Percentiles rank a stretch among this genome's conserved stretches.
Conservation (phyloP, 495 filamentous ascomycete species). For the Cercophora newfieldiana region DNA sequence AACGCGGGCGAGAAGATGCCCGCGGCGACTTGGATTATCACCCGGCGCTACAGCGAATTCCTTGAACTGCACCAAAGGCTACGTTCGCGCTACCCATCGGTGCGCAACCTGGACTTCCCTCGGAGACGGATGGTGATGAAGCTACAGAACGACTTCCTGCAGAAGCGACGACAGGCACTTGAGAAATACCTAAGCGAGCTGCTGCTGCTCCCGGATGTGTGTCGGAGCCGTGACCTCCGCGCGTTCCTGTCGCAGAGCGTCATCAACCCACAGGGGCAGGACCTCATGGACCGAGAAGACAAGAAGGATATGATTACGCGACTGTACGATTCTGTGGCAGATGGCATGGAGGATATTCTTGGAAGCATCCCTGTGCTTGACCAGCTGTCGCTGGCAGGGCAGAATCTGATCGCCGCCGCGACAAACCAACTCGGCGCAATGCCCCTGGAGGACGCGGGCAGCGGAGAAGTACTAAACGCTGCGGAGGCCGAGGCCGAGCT, state of each 20-base stretch:
- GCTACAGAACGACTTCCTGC: conserved; percentile 89
- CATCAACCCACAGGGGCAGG: conserved; percentile 57
- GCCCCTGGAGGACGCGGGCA: conserved; percentile 40
- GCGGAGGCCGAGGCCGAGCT: conserved; percentile 95
- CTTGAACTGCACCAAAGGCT: conserved; percentile 91
- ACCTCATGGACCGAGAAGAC: conserved; percentile 52
- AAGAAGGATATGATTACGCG: conserved; percentile 89
- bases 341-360: conserved; percentile 97
- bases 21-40: conserved; percentile 77
- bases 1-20: conserved; percentile 89
- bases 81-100: conserved; percentile 76
- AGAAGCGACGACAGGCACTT: conserved; percentile 78
- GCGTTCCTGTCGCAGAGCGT: conserved; percentile 91
- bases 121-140: conserved; percentile 92
- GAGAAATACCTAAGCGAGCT: conserved; percentile 85
- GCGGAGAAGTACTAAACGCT: conserved; percentile 57
- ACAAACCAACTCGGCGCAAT: conserved; percentile 69
- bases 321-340: conserved; percentile 92
- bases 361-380: conserved; percentile 93
- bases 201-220: conserved; percentile 86
- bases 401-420: conserved; percentile 88
- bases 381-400: conserved; percentile 87
- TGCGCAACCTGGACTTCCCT: conserved; percentile 89
- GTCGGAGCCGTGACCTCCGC: conserved; percentile 85
- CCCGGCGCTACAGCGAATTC: conserved; percentile 91